These are phyloP conservation scores for Cyphellophora attinorum DNA, from an alignment of 2,329 filamentous ascomycete species.

Conservation along the genomic window DNA sequence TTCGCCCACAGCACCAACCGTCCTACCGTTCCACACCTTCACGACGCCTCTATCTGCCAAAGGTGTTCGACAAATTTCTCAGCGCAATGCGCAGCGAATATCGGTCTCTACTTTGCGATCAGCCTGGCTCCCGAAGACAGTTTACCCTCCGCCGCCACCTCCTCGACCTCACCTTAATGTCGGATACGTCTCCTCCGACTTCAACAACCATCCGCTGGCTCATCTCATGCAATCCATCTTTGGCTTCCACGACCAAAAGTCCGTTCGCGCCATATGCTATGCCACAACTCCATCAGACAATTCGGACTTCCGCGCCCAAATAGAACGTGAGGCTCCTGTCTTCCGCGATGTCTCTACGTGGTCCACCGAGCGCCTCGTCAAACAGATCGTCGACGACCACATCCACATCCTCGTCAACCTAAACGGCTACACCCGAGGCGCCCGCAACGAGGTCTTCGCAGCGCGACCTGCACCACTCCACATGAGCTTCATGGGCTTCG, in stretches of 20 bases:
- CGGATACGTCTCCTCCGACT: conserved; percentile 95
- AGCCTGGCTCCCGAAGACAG: conserved; percentile 71
- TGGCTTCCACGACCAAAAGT: conserved; percentile 66
- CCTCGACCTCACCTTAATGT: conserved; percentile 78
- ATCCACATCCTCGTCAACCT: conserved; percentile 95
- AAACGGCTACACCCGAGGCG: conserved; percentile 95
- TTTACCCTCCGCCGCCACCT: conserved; percentile 77
- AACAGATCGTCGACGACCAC: conserved; percentile 75
- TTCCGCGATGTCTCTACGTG: conserved; percentile 84
- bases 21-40: conserved; percentile 95
- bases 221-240: conserved; percentile 99
- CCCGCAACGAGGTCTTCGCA: conserved; percentile 95
- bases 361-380: conserved; percentile 72
- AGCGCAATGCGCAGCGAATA: conserved; percentile 86
- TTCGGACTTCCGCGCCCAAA: conserved; percentile 81
- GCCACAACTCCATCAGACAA: conserved; percentile 87
- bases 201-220: conserved; percentile 94
- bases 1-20: conserved; percentile 81
- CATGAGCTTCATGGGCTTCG: conserved; percentile 99
- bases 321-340: conserved; percentile 82
- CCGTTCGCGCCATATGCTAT: conserved; percentile 84
- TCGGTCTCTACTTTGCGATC: conserved; percentile 80
- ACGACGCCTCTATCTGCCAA: conserved; percentile 86
- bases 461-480: conserved; percentile 90
- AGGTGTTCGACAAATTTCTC: conserved; percentile 87